Conservation (phyloP, 78 protist species). For the Emiliania huxleyi region DNA sequence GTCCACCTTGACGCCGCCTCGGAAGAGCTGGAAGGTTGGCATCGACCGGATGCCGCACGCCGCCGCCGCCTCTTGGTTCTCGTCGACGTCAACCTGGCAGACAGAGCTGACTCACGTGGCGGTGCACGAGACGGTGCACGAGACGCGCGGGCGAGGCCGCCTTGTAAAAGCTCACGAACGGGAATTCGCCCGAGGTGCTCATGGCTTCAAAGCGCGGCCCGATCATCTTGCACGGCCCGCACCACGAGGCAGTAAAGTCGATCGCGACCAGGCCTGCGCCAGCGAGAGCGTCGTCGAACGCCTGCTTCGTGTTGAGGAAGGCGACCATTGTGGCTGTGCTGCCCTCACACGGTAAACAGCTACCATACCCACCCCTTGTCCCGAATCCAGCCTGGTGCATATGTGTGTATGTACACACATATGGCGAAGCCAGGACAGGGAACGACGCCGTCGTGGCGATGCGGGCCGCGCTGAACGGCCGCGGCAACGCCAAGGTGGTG, state of each 20-base stretch:
- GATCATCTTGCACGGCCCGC: slow-evolving; percentile 48
- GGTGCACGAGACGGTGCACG: neutral
- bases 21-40: slow-evolving; percentile 57
- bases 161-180: neutral
- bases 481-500: too few species aligned
- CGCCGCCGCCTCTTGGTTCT: slow-evolving; percentile 31
- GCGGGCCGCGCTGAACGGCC: too few species aligned
- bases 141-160: neutral
- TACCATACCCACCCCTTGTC: too few species aligned
- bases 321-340: too few species aligned
- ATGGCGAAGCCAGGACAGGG: too few species aligned
- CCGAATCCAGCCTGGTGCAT: too few species aligned
- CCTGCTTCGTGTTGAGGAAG: too few species aligned
- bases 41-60: slow-evolving; percentile 33
- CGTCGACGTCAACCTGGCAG: slow-evolving; percentile 60
- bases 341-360: too few species aligned
- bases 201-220: neutral
- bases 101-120: neutral
- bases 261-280: slow-evolving; percentile 1
- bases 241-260: slow-evolving; percentile 42
- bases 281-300: too few species aligned
- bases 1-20: neutral
- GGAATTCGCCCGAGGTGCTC: neutral
- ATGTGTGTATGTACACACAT: too few species aligned
- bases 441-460: too few species aligned